Evolutionary conservation across 208 protist species (phyloP).

Genomic region (Wallacemonas sp.): DNA sequence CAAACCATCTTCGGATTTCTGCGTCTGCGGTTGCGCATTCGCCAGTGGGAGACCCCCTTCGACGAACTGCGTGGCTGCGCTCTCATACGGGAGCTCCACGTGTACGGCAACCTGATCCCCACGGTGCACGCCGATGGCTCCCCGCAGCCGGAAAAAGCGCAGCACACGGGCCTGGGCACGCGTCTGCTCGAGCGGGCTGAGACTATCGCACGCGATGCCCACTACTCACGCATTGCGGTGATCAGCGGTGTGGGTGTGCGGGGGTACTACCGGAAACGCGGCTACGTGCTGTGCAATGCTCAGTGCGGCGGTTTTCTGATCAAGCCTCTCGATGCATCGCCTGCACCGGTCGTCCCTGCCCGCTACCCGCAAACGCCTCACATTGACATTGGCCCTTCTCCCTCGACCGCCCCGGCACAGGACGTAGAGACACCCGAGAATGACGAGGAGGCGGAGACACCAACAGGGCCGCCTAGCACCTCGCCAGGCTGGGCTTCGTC

Average conservation of each 20-base stretch:
- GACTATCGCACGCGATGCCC: constrained; percentile 91
- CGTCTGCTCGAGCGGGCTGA: constrained; percentile 97
- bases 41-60: constrained; percentile 93
- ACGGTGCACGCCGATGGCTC: constrained; percentile 24
- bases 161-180: constrained; percentile 96
- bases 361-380: constrained; percentile 2
- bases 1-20: constrained; percentile 80
- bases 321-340: constrained; percentile 33
- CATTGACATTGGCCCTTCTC: not conserved
- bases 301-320: constrained; percentile 67
- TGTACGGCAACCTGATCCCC: constrained; percentile 89
- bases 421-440: not conserved
- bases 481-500: not conserved
- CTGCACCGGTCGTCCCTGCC: not conserved
- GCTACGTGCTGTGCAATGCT: constrained; percentile 79
- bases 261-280: constrained; percentile 96
- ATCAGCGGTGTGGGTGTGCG: constrained; percentile 98
- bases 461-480: no score
- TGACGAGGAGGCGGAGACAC: not conserved
- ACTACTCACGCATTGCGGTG: constrained; percentile 94
- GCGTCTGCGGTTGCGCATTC: constrained; percentile 67
- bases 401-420: no score
- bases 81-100: constrained; percentile 98
- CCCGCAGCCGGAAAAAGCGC: constrained; percentile 84
- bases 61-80: constrained; percentile 89